A percentile compares a stretch with the other conserved stretches of the same genome.
phyloP scores from a whole-genome alignment of 2,329 filamentous ascomycete genomes.

The Chaetomiaceae sp. region DNA sequence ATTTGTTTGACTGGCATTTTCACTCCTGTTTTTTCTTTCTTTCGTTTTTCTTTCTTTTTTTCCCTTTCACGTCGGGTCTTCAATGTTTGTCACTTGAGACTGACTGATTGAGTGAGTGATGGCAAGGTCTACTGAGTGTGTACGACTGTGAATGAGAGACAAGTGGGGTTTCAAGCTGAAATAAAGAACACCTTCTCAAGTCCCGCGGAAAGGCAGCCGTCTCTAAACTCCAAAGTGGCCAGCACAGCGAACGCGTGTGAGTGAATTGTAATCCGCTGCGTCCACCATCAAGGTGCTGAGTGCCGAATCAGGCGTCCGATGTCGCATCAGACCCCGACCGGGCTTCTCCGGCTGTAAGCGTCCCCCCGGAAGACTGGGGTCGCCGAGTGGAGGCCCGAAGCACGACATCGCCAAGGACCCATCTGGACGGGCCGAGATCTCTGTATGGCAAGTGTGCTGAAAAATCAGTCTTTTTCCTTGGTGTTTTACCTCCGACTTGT shows the following conservation, averaged over 20 bases:
- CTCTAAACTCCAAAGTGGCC: not conserved
- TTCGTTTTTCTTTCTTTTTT: not conserved
- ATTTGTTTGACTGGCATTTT: slow-evolving; percentile 26
- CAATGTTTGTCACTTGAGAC: too few relatives aligned
- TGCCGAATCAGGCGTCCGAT: slow-evolving; percentile 2
- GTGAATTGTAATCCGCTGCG: too few relatives aligned
- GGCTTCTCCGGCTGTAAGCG: not conserved
- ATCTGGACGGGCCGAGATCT: not conserved
- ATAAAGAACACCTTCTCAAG: too few relatives aligned
- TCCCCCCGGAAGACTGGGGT: not conserved
- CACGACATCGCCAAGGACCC: slow-evolving; percentile 3
- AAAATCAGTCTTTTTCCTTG: too few relatives aligned
- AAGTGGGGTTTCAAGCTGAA: not conserved
- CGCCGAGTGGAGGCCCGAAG: not conserved
- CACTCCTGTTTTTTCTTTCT: not conserved
- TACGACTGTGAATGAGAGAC: not conserved
- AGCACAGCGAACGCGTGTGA: not conserved
- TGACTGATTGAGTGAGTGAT: too few relatives aligned
- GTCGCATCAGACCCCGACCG: slow-evolving; percentile 1
- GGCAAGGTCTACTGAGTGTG: too few relatives aligned
- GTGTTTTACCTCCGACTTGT: not conserved
- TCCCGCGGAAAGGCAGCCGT: too few relatives aligned
- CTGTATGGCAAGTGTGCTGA: not conserved
- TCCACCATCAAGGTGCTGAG: not conserved
- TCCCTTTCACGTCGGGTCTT: too few relatives aligned